Evolutionary conservation across 345 rosid species (phyloP), one percentile per base, ranked within the genome.

Genomic region (Eucalyptus curtisii): DNA sequence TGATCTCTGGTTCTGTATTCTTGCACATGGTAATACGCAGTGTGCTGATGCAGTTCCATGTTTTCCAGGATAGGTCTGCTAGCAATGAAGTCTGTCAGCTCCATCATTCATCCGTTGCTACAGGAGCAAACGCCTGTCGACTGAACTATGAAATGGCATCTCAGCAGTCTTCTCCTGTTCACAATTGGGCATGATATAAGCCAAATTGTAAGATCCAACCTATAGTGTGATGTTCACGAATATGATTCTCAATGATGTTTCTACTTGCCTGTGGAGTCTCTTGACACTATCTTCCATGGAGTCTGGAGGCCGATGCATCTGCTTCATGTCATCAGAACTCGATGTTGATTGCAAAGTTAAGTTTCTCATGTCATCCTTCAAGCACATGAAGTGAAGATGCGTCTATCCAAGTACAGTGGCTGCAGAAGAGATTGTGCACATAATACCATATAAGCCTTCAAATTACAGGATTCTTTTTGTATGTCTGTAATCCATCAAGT

Each of bases 61-160:
- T 76, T 90, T 2, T 86, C 6, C 96, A 97, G 99, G 94, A 91
- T 86, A 92, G 94, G 27, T 89, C 92, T 42, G 91, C 95, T 64
- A 94, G 93, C 88, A 94, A 97, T 80, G 99, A 95, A 91, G 96
- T 97, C 17, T n/a, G 95, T 96, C 87, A 93, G 86, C 91, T 96
- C 98, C 52, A 95, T 97, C 93, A 89, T 96, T 85, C 95, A 95
- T 89, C 92, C 95, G 88, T 88, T 97, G 86, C 88, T 96, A 25
- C 96, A 95, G 88, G 99, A 97, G 94, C 96, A 95, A 87, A 94
- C 92, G 90, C 91, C 95, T 45, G 48, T 86, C 17, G 85, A 85
- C n/a, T 90, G 88, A 90, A 85, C 79, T 84, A 53, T 33, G 71
- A 40, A 64, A 42, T 13, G 52, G 61, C 15, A 82, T 84, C 87